phyloP scores from a whole-genome alignment of 495 filamentous ascomycete genomes.

The Tirmania nivea region DNA sequence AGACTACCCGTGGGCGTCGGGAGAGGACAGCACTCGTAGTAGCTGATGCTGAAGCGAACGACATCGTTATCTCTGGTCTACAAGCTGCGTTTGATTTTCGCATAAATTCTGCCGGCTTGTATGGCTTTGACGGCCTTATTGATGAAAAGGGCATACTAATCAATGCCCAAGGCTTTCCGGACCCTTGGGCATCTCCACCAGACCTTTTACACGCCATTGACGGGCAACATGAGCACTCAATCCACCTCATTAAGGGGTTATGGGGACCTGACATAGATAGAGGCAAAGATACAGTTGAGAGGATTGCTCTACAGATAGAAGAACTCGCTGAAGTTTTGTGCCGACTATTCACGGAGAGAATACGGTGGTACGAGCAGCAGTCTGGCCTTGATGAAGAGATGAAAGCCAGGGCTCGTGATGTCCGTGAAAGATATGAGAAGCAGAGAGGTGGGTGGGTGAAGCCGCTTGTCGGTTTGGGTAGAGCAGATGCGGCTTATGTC shows the following conservation, averaged over 20 bases:
- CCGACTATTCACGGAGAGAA: constrained; percentile 38
- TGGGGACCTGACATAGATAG: not conserved
- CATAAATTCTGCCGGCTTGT: constrained; percentile 37
- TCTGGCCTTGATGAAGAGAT: constrained; percentile 28
- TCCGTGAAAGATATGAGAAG: constrained; percentile 29
- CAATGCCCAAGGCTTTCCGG: constrained; percentile 6
- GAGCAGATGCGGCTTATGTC: constrained; percentile 41
- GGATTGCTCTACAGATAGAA: constrained; percentile 10
- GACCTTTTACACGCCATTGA: constrained; percentile 11
- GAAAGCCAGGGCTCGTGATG: constrained; percentile 25
- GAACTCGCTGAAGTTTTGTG: constrained; percentile 26
- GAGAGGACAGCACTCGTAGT: constrained; percentile 9
- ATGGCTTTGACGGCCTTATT: constrained; percentile 43
- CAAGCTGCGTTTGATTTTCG: constrained; percentile 57
- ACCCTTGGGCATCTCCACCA: constrained; percentile 16
- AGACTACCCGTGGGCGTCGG: constrained; percentile 10
- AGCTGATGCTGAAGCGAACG: constrained; percentile 39
- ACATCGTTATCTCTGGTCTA: constrained; percentile 49
- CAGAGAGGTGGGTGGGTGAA: constrained; percentile 37
- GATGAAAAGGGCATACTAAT: constrained; percentile 46
- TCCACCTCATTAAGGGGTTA: constrained; percentile 5
- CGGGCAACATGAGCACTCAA: constrained; percentile 9
- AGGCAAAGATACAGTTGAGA: constrained; percentile 6
- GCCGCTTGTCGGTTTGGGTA: constrained; percentile 44
- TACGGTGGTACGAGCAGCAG: constrained; percentile 31